Evolutionary conservation across 305 asterid genomes (phyloP).

Genomic region (Nicotiana rustica): DNA sequence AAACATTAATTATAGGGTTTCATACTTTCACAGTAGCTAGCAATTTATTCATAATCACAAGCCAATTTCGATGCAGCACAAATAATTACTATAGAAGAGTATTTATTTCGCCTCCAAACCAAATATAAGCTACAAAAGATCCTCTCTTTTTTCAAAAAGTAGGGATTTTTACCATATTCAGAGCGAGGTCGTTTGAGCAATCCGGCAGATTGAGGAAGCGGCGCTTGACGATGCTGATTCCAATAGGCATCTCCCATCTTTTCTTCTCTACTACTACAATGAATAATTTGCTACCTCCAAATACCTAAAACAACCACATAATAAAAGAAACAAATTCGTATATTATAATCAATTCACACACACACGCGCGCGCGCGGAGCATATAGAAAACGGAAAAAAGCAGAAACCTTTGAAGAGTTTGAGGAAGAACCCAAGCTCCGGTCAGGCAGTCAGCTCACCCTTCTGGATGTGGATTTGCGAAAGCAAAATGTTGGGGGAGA

Average conservation of each 20-base stretch:
- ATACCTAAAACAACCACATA: background rate
- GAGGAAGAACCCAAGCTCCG: slow-evolving; percentile 8
- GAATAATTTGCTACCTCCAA: background rate
- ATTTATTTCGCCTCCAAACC: too few species aligned
- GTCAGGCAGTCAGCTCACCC: background rate
- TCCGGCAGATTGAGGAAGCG: slow-evolving; percentile 43
- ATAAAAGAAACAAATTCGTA: background rate
- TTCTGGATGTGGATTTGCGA: background rate
- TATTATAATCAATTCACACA: background rate
- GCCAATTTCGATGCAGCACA: background rate
- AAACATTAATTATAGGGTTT: background rate
- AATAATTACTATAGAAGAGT: background rate
- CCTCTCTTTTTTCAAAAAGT: background rate
- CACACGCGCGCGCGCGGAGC: background rate
- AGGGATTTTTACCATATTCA: slow-evolving; percentile 44
- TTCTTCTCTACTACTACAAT: background rate
- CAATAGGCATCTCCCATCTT: slow-evolving; percentile 57
- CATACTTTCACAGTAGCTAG: too few species aligned
- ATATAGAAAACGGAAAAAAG: background rate
- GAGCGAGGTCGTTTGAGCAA: slow-evolving; percentile 56
- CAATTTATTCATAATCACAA: background rate
- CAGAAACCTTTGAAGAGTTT: slow-evolving; percentile 31
- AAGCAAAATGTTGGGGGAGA: background rate
- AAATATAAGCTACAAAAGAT: background rate
- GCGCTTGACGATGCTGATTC: slow-evolving; percentile 42